Evolutionary conservation across 345 rosid species (phyloP), one percentile per base, ranked within the genome.

Genomic region (Cochlearia excelsa): DNA sequence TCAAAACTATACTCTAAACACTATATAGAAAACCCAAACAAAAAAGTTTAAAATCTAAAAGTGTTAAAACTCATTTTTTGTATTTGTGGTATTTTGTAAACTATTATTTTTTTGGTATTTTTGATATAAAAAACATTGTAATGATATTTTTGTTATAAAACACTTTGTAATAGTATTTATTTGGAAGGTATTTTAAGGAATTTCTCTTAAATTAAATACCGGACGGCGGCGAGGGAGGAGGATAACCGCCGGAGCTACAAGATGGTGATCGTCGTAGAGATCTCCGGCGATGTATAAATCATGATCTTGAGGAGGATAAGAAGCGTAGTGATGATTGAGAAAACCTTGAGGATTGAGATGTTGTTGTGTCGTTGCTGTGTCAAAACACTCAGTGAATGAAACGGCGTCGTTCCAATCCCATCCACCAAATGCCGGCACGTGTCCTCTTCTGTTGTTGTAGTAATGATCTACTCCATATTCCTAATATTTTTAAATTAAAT

Each of bases 391-490:
- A 58, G 97, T 90, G 74, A 87, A 87, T 0, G 97, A 90, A 26
- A 85, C 78, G 44, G 81, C 86, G 26, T 74, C 83, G 82, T 85
- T 84, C 88, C 97, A 90, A 11, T 94, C 96, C 97, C 99, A 90
- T 86, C 95, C 85, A 4, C 99, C 97, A 54, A 94, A 94, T 3
- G 97, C 95, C 0, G 99, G 99, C 5, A 93, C 86, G 63, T 86
- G 94, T 39, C 77, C 79, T 51, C 90, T 81, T 66, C 23, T 16
- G 23, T 66, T 47, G 56, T 65, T 79, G 39, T 79, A 79, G 46
- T 74, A 70, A 57, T 63, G 23, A 16, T 16, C 74, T 54, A 61
- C 74, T 56, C 66, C 68, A 43, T 72, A 48, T 28, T 72, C 75
- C 75, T 0, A 30, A 1, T 46, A 8, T 58, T 9, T 50, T 26